Evolutionary conservation across 306 rosid genomes (phyloP).

Genomic region (Cyamopsis tetragonoloba): DNA sequence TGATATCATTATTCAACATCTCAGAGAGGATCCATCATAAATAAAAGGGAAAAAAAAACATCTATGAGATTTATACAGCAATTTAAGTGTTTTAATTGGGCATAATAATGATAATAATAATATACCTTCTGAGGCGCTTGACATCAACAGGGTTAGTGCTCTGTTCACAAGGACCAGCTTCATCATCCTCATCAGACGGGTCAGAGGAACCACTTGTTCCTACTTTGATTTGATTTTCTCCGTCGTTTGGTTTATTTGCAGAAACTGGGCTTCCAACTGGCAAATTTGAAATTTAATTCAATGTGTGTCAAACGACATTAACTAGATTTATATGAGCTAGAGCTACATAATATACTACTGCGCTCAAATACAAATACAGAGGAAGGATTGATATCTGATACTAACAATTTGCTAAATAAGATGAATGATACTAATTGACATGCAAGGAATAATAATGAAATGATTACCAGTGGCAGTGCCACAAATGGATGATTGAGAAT

Average conservation of each 20-base stretch:
- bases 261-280: slow-evolving; percentile 83
- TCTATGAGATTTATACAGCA: not conserved
- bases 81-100: not conserved
- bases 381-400: not conserved
- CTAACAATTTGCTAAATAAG: not conserved
- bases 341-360: not conserved
- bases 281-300: slow-evolving; percentile 27
- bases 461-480: slow-evolving; percentile 43
- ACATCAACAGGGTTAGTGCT: slow-evolving; percentile 47
- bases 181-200: slow-evolving; percentile 76
- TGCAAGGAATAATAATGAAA: not conserved
- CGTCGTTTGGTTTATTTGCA: slow-evolving; percentile 42
- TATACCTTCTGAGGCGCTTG: slow-evolving; percentile 72
- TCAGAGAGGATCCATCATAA: not conserved
- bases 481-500: slow-evolving; percentile 75
- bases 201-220: slow-evolving; percentile 75
- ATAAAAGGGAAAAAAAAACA: too few relatives aligned
- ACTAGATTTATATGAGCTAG: not conserved
- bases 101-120: too few relatives aligned
- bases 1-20: not conserved
- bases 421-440: not conserved
- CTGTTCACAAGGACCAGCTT: slow-evolving; percentile 59
- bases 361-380: not conserved
- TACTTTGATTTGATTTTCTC: slow-evolving; percentile 53
- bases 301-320: slow-evolving; percentile 10